Conservation (phyloP, 2,329 filamentous ascomycete genomes). For the Stenocarpella maydis region DNA sequence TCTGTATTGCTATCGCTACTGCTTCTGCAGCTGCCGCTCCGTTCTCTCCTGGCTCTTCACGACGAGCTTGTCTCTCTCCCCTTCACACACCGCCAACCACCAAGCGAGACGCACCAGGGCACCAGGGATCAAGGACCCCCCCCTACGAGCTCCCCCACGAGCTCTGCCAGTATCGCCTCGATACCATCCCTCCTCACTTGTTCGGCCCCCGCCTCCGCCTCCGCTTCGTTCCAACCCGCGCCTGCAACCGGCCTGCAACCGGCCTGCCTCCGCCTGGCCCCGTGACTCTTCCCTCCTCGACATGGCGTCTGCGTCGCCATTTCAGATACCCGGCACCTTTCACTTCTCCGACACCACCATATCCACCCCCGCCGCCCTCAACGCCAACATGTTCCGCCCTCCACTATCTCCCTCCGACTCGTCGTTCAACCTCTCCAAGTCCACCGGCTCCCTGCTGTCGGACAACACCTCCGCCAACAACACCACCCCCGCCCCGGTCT, state of each 20-base stretch:
- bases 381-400: constrained; percentile 46
- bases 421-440: constrained; percentile 44
- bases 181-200: neutral
- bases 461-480: constrained; percentile 44
- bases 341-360: constrained; percentile 40
- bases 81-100: neutral
- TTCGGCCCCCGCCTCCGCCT: neutral
- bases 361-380: constrained; percentile 41
- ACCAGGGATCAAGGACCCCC: neutral
- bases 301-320: constrained; percentile 45
- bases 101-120: no score
- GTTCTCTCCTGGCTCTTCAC: neutral
- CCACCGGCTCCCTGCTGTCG: constrained; percentile 50
- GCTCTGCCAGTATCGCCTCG: neutral
- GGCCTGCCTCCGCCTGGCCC: neutral
- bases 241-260: neutral
- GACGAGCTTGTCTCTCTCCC: neutral
- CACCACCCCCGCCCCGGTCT: constrained; percentile 42
- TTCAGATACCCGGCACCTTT: constrained; percentile 45
- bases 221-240: neutral
- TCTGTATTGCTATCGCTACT: no score
- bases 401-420: constrained; percentile 42
- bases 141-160: constrained; percentile 10
- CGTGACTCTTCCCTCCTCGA: neutral
- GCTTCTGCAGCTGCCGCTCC: no score